phyloP scores from a whole-genome alignment of 441 rosid species.

The Aquilaria agallochum region DNA sequence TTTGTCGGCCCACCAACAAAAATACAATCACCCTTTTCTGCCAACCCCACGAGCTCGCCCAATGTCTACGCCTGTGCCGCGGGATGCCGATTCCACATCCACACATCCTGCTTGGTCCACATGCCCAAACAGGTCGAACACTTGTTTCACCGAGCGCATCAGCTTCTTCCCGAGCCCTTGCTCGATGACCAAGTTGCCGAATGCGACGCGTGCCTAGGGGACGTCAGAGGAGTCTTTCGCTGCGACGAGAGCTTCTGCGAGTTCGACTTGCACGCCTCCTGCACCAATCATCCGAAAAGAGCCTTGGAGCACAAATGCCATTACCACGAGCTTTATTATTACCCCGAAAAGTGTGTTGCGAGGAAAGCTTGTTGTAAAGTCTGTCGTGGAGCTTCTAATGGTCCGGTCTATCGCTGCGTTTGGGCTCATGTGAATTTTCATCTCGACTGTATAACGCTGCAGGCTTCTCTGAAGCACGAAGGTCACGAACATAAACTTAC shows the following conservation, averaged over 20 bases:
- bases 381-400: neutral
- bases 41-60: neutral
- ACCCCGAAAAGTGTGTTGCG: neutral
- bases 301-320: neutral
- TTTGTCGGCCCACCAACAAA: too few species aligned
- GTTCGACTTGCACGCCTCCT: constrained; percentile 1
- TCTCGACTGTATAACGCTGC: constrained; percentile 6
- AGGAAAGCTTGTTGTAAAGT: neutral
- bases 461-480: neutral
- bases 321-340: neutral
- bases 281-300: neutral
- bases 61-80: neutral
- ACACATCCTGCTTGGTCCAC: neutral
- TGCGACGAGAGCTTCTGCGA: neutral
- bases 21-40: neutral
- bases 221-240: neutral
- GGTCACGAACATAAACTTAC: neutral
- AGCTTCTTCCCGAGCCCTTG: neutral
- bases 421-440: neutral
- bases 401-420: neutral
- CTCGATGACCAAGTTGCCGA: neutral
- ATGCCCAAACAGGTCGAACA: neutral
- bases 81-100: neutral
- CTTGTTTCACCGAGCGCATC: neutral
- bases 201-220: neutral